phyloP scores from a whole-genome alignment of 345 rosid species.

The Eucalyptus erythrocorys region DNA sequence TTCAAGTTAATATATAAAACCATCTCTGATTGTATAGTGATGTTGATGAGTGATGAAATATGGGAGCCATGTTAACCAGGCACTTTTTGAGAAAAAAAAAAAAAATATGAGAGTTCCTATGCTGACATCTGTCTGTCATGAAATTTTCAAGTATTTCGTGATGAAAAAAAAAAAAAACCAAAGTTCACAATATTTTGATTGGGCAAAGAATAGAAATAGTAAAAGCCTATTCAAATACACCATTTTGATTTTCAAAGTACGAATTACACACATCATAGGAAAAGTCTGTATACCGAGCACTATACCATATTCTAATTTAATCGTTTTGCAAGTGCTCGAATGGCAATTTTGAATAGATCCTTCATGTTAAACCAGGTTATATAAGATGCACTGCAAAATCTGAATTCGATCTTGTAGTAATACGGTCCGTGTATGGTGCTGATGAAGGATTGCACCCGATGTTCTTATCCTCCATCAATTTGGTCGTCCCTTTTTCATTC shows the following conservation, averaged over 20 bases:
- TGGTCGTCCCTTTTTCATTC: accelerated
- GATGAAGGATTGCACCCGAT: neutral
- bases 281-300: neutral
- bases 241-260: accelerated
- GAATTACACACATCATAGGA: neutral
- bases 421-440: neutral
- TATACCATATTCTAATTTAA: neutral
- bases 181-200: neutral
- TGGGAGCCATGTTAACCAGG: neutral
- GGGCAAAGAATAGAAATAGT: accelerated
- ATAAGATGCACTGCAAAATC: neutral
- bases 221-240: neutral
- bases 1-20: neutral
- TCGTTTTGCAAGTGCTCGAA: neutral
- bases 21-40: neutral
- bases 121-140: accelerated
- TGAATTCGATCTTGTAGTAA: neutral
- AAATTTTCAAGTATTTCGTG: neutral
- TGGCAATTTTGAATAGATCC: neutral
- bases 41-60: neutral
- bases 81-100: neutral
- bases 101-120: accelerated
- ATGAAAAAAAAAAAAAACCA: neutral
- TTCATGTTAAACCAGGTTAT: neutral
- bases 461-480: neutral